phyloP scores from a whole-genome alignment of 2,329 filamentous ascomycete species.

The Exophiala lecanii-corni region DNA sequence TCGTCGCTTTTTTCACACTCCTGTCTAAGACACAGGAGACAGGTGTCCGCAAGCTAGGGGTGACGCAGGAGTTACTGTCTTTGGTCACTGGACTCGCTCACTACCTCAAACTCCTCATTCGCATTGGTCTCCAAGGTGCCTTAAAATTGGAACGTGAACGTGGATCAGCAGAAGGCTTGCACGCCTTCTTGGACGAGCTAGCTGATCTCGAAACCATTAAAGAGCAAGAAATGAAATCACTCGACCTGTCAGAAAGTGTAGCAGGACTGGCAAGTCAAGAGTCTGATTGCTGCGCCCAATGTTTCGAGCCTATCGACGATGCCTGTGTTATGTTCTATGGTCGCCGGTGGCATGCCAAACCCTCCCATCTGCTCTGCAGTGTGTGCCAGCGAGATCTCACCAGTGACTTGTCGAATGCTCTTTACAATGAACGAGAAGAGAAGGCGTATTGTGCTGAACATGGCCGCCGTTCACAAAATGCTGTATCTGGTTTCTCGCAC shows the following conservation, averaged over 20 bases:
- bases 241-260: constrained; percentile 63
- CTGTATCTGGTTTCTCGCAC: constrained; percentile 61
- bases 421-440: constrained; percentile 64
- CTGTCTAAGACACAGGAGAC: constrained; percentile 92
- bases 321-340: constrained; percentile 76
- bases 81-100: constrained; percentile 93
- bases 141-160: constrained; percentile 86
- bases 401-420: constrained; percentile 62
- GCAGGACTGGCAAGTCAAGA: constrained; percentile 65
- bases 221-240: constrained; percentile 60
- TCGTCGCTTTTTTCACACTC: constrained; percentile 94
- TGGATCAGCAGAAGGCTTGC: constrained; percentile 66
- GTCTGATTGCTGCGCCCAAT: constrained; percentile 79
- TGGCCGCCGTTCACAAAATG: constrained; percentile 50
- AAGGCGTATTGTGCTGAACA: constrained; percentile 63
- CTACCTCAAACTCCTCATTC: constrained; percentile 94
- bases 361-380: constrained; percentile 62
- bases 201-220: constrained; percentile 75
- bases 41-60: constrained; percentile 82
- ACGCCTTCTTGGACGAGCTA: constrained; percentile 78
- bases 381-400: constrained; percentile 72
- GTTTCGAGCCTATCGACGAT: constrained; percentile 86
- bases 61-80: constrained; percentile 96
- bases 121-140: constrained; percentile 91
- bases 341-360: constrained; percentile 72